phyloP scores from a whole-genome alignment of 1,139 yeast species.

The Scheffersomyces lignicola region DNA sequence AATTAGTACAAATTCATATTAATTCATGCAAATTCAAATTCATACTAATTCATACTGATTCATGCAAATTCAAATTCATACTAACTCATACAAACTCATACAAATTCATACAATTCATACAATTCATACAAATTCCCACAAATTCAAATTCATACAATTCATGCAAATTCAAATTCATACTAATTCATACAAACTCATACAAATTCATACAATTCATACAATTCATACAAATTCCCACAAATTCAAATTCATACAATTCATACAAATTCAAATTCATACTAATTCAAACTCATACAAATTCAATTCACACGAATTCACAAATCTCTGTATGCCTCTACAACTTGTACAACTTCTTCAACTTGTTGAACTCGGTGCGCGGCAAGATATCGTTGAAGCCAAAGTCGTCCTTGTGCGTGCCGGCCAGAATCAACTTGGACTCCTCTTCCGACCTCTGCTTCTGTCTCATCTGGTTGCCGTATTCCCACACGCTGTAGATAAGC shows the following conservation, averaged over 20 bases:
- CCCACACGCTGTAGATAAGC: slow-evolving; percentile 54
- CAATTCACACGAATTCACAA: background rate
- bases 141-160: too few relatives aligned
- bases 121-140: too few relatives aligned
- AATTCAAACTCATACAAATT: slow-evolving; percentile 1
- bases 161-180: too few relatives aligned
- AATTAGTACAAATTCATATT: too few relatives aligned
- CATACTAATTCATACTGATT: too few relatives aligned
- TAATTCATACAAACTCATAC: background rate
- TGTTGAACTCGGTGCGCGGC: slow-evolving; percentile 43
- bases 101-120: too few relatives aligned
- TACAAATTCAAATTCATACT: background rate
- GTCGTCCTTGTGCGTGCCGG: slow-evolving; percentile 22
- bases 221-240: too few relatives aligned
- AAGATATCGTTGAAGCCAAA: slow-evolving; percentile 53
- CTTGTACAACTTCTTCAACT: slow-evolving; percentile 43
- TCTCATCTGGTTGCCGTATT: slow-evolving; percentile 50
- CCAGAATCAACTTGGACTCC: slow-evolving; percentile 37
- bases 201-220: too few relatives aligned
- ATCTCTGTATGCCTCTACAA: slow-evolving; percentile 15
- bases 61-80: too few relatives aligned
- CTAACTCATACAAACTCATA: too few relatives aligned
- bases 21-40: too few relatives aligned
- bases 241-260: too few relatives aligned
- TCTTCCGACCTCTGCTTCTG: slow-evolving; percentile 32